A percentile compares a stretch with the other conserved stretches of the same genome.
Conservation (phyloP, 163 green algal genomes). For the Scenedesmus sp. region DNA sequence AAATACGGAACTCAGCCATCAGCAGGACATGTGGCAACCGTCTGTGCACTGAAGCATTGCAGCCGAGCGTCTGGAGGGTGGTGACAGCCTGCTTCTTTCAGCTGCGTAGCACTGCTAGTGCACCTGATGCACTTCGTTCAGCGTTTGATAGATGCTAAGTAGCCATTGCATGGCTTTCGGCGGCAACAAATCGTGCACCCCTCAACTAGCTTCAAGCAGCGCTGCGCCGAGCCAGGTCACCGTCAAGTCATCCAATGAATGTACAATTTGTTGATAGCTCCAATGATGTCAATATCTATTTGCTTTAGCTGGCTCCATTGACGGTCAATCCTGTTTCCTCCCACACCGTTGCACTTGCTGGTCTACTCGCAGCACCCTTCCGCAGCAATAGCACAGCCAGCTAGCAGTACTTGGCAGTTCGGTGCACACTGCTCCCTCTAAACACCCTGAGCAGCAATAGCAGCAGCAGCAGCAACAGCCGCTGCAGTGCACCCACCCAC, state of each 20-base stretch:
- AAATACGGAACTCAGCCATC: not conserved
- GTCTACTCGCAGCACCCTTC: not conserved
- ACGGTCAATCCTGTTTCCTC: not conserved
- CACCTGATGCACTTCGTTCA: not conserved
- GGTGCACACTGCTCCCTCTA: not conserved
- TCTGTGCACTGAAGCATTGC: not conserved
- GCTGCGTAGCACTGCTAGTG: not conserved
- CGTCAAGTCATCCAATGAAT: not conserved
- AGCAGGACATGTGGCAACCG: not conserved
- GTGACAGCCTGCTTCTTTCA: slow-evolving; percentile 12
- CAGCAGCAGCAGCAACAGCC: not conserved
- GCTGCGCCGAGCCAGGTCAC: not conserved
- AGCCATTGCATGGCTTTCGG: not conserved
- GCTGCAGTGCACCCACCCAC: not conserved
- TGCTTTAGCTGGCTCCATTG: not conserved
- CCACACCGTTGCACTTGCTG: not conserved
- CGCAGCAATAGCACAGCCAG: not conserved
- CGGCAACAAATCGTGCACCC: not conserved
- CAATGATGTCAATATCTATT: not conserved
- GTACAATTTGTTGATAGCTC: not conserved
- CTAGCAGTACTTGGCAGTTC: not conserved
- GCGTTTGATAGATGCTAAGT: not conserved
- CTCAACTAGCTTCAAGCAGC: not conserved
- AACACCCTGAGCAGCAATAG: not conserved
- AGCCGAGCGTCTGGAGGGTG: not conserved